Conservation (phyloP, 1,284 basidiomycete genomes). For the Mycosarcoma maydis region DNA sequence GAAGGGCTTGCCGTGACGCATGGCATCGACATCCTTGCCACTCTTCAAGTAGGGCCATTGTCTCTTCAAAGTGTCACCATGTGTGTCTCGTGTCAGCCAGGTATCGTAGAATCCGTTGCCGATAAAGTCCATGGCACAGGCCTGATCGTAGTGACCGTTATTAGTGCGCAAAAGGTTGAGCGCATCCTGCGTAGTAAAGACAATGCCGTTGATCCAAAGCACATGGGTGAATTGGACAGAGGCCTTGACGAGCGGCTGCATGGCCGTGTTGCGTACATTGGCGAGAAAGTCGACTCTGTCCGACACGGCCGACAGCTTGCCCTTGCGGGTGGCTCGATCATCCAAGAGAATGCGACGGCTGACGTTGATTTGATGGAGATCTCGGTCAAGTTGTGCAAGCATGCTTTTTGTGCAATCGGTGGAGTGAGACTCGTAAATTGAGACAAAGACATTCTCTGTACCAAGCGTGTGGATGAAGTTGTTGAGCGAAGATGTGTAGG, state of each 20-base stretch:
- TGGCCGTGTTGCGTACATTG: conserved; percentile 52
- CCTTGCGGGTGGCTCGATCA: conserved; percentile 37
- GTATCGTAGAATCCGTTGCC: conserved; percentile 71
- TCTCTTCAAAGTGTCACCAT: conserved; percentile 68
- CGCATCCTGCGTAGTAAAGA: conserved; percentile 34
- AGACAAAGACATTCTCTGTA: conserved; percentile 71
- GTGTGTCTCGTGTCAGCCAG: conserved; percentile 50
- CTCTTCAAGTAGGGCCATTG: conserved; percentile 72
- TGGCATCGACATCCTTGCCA: conserved; percentile 66
- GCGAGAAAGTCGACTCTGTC: conserved; percentile 50
- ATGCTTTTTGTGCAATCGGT: conserved; percentile 69
- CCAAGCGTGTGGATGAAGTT: conserved; percentile 67
- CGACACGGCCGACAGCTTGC: conserved; percentile 21
- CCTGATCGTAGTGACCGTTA: conserved; percentile 72
- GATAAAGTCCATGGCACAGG: conserved; percentile 72
- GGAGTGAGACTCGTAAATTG: conserved; percentile 73
- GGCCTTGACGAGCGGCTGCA: conserved; percentile 38
- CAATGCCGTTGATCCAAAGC: conserved; percentile 58
- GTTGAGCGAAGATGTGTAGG: conserved; percentile 40
- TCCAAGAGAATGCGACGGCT: conserved; percentile 41
- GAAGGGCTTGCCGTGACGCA: conserved; percentile 68
- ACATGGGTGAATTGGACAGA: conserved; percentile 39
- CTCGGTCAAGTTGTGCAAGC: conserved; percentile 67
- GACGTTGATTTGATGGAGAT: conserved; percentile 60
- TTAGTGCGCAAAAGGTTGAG: conserved; percentile 71